Conservation (phyloP, 305 asterid species). For the Fraxinus dipetala region DNA sequence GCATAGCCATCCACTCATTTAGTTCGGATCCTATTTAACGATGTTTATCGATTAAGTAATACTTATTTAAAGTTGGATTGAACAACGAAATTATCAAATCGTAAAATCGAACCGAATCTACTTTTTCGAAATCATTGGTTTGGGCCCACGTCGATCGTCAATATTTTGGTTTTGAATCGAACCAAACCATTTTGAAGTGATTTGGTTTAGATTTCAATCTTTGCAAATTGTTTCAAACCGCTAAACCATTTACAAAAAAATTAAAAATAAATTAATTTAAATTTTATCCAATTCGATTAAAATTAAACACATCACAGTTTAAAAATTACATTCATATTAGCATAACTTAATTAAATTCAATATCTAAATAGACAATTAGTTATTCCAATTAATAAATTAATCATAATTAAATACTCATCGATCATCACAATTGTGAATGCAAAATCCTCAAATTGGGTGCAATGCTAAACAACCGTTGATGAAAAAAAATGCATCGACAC, state of each 20-base stretch:
- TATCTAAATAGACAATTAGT: background rate
- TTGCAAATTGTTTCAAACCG: background rate
- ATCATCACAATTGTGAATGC: no score
- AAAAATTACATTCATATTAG: background rate
- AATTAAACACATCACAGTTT: no score
- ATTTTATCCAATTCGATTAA: background rate
- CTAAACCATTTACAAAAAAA: background rate
- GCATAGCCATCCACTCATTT: background rate
- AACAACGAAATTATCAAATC: no score
- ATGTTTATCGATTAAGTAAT: background rate
- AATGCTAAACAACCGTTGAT: background rate
- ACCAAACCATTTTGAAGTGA: background rate
- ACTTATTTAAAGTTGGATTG: no score
- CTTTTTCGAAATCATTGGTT: no score
- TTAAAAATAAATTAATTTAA: no score
- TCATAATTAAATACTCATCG: no score
- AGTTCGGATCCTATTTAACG: background rate
- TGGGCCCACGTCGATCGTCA: background rate
- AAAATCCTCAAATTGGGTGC: background rate
- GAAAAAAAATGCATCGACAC: background rate
- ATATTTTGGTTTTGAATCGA: background rate
- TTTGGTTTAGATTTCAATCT: no score
- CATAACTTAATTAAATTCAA: no score
- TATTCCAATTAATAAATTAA: no score
- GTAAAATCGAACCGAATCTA: background rate